A percentile compares a stretch with the other conserved stretches of the same genome.
These are phyloP conservation scores for Sedum album DNA, from an alignment of 164 flowering plant species.

Conservation along the genomic window DNA sequence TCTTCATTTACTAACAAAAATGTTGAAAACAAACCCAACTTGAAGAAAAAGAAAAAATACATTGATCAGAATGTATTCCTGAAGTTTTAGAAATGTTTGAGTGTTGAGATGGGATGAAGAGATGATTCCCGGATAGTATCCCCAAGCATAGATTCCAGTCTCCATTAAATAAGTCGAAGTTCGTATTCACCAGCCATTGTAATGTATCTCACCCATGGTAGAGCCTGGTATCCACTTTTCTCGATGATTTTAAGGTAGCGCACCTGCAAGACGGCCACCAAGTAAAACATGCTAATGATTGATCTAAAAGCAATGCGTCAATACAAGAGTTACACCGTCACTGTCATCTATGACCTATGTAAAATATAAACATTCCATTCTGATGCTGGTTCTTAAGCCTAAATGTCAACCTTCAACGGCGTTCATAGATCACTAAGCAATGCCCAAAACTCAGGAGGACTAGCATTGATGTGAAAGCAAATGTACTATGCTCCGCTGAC, in stretches of 20 bases:
- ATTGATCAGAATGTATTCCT: neutral
- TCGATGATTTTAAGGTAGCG: conserved; percentile 92
- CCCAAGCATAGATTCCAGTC: neutral
- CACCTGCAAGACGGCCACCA: conserved; percentile 38
- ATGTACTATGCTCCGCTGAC: neutral
- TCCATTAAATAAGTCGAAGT: conserved; percentile 50
- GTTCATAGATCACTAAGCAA: neutral
- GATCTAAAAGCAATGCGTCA: neutral
- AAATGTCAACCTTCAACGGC: neutral
- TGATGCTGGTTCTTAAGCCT: neutral
- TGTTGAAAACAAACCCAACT: neutral
- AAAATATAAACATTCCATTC: neutral
- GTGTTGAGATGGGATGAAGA: neutral
- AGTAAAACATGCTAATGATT: neutral
- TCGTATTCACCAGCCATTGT: conserved; percentile 98
- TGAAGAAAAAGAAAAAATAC: neutral
- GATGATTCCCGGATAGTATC: neutral
- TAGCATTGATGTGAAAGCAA: neutral
- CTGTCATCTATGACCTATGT: neutral
- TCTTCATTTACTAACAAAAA: neutral
- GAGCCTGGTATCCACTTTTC: conserved; percentile 91
- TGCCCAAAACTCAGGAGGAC: neutral
- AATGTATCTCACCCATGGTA: conserved; percentile 97
- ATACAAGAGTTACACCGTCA: neutral
- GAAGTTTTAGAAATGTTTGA: neutral